A percentile compares a stretch with the other conserved stretches of the same genome.
These are phyloP conservation scores for Corchorus capsularis DNA, from an alignment of 345 rosid genomes.

Conservation along the genomic window DNA sequence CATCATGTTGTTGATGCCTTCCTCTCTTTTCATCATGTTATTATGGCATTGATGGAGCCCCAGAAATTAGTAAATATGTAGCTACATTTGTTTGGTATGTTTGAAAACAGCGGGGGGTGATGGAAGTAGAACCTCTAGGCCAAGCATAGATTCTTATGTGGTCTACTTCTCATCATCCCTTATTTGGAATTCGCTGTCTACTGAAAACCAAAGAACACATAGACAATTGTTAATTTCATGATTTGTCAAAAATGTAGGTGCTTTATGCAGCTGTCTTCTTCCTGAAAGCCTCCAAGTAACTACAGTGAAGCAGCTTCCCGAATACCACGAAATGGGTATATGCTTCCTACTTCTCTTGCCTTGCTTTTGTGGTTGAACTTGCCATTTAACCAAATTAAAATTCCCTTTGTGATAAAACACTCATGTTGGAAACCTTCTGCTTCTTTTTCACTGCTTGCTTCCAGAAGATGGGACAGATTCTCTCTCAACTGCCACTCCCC, in stretches of 20 bases:
- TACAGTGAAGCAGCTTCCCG: constrained; percentile 62
- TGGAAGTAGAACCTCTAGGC: not conserved
- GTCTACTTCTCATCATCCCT: not conserved
- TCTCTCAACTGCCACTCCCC: constrained; percentile 36
- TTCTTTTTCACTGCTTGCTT: constrained; percentile 11
- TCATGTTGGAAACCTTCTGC: constrained; percentile 3
- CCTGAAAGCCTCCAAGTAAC: constrained; percentile 84
- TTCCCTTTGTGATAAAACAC: not conserved
- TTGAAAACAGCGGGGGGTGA: not conserved
- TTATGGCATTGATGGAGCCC: not conserved
- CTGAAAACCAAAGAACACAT: not conserved
- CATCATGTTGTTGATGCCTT: not conserved
- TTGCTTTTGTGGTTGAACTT: not conserved
- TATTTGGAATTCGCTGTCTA: not conserved
- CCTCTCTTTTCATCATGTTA: not conserved
- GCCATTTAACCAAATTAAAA: not conserved
- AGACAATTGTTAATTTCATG: constrained; percentile 4
- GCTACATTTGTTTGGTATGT: not conserved
- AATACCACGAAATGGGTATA: constrained; percentile 45
- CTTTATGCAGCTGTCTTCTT: constrained; percentile 70
- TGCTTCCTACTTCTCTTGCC: not conserved
- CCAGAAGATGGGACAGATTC: constrained; percentile 55
- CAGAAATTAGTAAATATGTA: not conserved
- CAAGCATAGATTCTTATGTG: not conserved
- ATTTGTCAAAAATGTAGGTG: constrained; percentile 43